Evolutionary conservation across 2,329 filamentous ascomycete species (phyloP).

Genomic region (Ophiostoma sp.): DNA sequence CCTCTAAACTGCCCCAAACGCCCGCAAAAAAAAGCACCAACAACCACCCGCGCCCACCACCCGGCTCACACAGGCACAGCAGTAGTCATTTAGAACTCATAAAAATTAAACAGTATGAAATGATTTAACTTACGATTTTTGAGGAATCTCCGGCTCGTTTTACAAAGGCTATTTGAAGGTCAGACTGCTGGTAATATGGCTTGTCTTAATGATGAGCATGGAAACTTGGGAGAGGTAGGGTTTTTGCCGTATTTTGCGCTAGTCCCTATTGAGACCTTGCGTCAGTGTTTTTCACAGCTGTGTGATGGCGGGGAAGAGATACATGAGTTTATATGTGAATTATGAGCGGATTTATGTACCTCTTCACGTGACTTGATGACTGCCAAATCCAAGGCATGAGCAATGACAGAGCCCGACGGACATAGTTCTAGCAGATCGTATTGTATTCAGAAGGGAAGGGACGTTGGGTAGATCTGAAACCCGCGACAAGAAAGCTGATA

Average conservation of each 20-base stretch:
- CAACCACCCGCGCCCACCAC: not conserved
- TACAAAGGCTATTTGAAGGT: not conserved
- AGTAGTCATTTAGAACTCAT: not conserved
- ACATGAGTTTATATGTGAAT: not conserved
- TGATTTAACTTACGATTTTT: not conserved
- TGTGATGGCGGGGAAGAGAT: conserved; percentile 18
- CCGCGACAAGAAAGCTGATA: not conserved
- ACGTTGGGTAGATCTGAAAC: not conserved
- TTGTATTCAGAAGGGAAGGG: too few species aligned
- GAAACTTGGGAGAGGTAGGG: conserved; percentile 24
- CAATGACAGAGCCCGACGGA: not conserved
- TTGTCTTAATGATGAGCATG: not conserved
- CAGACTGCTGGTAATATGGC: not conserved
- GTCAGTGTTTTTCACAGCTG: conserved; percentile 18
- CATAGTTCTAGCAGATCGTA: not conserved
- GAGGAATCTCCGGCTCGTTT: not conserved
- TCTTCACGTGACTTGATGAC: not conserved
- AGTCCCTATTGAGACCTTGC: conserved; percentile 20
- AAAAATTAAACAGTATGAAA: not conserved
- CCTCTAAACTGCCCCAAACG: not conserved
- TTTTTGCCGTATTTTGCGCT: conserved; percentile 20
- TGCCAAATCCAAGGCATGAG: not conserved
- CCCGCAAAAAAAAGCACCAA: conserved; percentile 10
- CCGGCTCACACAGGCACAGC: not conserved
- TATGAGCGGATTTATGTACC: not conserved